Percentiles rank a stretch among this genome's conserved stretches.
Evolutionary conservation across 306 rosid species (phyloP).

Genomic region (Vigna hirtella): DNA sequence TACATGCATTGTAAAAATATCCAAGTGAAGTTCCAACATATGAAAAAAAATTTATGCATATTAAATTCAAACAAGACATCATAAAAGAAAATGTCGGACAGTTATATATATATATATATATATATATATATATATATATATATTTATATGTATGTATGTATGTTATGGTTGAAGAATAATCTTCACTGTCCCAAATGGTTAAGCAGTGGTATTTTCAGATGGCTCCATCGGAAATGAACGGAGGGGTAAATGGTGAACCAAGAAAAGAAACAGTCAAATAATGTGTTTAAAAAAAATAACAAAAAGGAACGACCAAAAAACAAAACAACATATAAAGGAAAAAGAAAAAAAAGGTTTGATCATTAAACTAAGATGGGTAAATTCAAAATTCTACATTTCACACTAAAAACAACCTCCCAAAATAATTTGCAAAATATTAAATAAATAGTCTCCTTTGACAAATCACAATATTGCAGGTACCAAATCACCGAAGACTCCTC

Average conservation of each 20-base stretch:
- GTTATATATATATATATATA: background rate
- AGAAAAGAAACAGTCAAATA: background rate
- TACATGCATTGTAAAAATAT: too few relatives aligned
- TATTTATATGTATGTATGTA: too few relatives aligned
- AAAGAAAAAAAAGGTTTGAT: background rate
- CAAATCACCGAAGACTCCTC: background rate
- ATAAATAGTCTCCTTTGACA: background rate
- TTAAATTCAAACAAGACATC: background rate
- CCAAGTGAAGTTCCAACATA: too few relatives aligned
- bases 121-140: too few relatives aligned
- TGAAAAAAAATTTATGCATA: too few relatives aligned
- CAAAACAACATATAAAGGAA: background rate
- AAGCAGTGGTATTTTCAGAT: background rate
- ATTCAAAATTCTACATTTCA: background rate
- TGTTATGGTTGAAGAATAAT: background rate
- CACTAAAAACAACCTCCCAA: background rate
- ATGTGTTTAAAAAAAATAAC: too few relatives aligned
- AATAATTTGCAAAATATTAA: background rate
- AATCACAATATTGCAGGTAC: background rate
- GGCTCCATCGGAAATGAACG: background rate
- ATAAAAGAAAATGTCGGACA: background rate
- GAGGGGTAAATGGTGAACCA: background rate
- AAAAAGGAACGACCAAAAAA: background rate
- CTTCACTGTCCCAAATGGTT: background rate
- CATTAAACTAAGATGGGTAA: background rate